Conservation (phyloP, 345 rosid genomes). For the Citrus cavaleriei region DNA sequence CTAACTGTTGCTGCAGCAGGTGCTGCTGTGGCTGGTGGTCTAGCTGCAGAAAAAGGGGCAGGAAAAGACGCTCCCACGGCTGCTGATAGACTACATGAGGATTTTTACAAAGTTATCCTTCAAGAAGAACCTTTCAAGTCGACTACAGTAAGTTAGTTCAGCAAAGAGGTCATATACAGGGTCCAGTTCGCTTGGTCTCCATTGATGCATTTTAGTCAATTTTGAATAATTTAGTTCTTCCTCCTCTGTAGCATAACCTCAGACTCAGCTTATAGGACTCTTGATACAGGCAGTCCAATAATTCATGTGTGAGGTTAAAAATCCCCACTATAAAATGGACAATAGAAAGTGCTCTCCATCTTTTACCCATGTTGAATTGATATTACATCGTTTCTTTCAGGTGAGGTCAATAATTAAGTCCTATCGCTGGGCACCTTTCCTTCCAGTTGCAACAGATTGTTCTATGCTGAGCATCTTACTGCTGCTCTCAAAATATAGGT, state of each 20-base stretch:
- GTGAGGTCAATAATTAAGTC: conserved; percentile 70
- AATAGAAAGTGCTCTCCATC: neutral
- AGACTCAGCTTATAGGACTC: neutral
- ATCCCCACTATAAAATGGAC: neutral
- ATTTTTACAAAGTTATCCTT: conserved; percentile 70
- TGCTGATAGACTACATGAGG: conserved; percentile 63
- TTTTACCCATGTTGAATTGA: neutral
- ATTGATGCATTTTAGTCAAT: neutral
- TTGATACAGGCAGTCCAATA: neutral
- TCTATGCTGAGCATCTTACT: conserved; percentile 80
- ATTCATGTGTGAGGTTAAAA: neutral
- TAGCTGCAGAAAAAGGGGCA: conserved; percentile 55
- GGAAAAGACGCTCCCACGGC: conserved; percentile 74
- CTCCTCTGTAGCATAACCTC: neutral
- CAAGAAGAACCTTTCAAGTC: conserved; percentile 90
- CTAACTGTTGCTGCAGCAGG: conserved; percentile 76
- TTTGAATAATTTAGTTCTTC: neutral
- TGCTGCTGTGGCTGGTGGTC: conserved; percentile 78
- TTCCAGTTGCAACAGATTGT: conserved; percentile 67
- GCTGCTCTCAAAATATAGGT: conserved; percentile 75
- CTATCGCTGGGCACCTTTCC: conserved; percentile 77
- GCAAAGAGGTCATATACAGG: neutral
- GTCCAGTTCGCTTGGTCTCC: neutral
- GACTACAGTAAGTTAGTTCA: conserved; percentile 46
- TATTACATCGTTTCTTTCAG: conserved; percentile 27